Evolutionary conservation across 306 rosid genomes (phyloP).

Genomic region (Begonia loranthoides): DNA sequence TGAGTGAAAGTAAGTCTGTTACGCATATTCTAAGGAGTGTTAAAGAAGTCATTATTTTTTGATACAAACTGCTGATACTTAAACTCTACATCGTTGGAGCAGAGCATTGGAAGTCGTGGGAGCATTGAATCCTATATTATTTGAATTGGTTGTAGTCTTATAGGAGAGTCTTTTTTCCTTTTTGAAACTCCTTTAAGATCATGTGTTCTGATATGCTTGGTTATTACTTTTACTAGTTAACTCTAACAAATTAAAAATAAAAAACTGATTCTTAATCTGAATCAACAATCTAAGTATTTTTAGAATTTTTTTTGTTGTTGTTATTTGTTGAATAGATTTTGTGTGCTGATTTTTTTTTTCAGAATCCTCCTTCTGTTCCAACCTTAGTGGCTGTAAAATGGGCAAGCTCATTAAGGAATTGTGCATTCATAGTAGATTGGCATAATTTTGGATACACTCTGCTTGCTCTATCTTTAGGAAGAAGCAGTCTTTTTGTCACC

Average conservation of each 20-base stretch:
- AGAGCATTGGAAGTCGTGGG: not conserved
- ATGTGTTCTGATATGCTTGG: not conserved
- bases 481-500: constrained; percentile 68
- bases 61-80: too few relatives aligned
- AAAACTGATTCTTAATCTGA: too few relatives aligned
- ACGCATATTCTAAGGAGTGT: too few relatives aligned
- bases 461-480: constrained; percentile 73
- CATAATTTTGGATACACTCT: constrained; percentile 95
- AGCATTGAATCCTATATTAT: not conserved
- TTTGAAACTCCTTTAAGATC: too few relatives aligned
- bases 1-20: too few relatives aligned
- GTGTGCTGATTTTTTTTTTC: constrained; percentile 6
- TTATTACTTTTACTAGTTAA: too few relatives aligned
- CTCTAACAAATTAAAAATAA: too few relatives aligned
- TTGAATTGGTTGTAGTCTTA: too few relatives aligned
- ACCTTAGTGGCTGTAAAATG: constrained; percentile 82
- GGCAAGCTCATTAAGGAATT: constrained; percentile 73
- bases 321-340: not conserved
- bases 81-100: too few relatives aligned
- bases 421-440: constrained; percentile 86
- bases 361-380: constrained; percentile 99
- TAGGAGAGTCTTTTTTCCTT: too few relatives aligned
- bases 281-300: not conserved
- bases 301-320: not conserved
- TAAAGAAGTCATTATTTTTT: too few relatives aligned